Base-by-base conservation (phyloP, 305 asterid species). In the Fraxinus angustifolia region DNA sequence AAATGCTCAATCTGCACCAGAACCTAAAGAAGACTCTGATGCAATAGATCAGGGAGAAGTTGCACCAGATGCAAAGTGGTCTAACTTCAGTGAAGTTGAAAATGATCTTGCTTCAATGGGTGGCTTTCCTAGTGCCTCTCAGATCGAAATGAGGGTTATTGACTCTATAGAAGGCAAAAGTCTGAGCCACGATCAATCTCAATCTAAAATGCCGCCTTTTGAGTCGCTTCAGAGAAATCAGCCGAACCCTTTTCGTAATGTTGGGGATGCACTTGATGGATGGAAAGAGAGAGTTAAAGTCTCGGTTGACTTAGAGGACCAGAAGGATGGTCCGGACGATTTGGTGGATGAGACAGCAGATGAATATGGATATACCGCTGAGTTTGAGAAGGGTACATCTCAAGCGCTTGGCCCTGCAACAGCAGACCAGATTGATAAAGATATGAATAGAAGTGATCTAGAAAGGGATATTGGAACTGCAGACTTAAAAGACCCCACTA, bases 321-420 rank as follows among this genome's bases (percentile, higher is more conserved):
- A 84, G 72, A 53, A 62, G 12, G 91, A 87, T 80, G 87, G 84
- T 33, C 73, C 80, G 0, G 90, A 88, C 82, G 94, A 90, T 85
- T 16, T 90, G 88, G 84, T 83, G 86, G 94, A 93, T 70, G 96
- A 91, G 75, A 84, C 91, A 86, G 96, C 97, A 12, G 89, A 89
- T 81, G 99, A 94, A 85, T 96, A 93, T 84, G 97, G 97, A 17
- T 96, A 88, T 90, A 90, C 98, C 67, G 95, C 94, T 42, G 94
- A 92, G 83, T 91, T 93, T 68, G 88, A 92, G 86, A 89, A 92
- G 75, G 98, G 99, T 73, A 87, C 98, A 7, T 91, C 97, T 70
- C 99, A 96, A 88, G 98, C 99, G 16, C 95, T 96, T 60, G 99
- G 99, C 23, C 99, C 97, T 2, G 99, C 99, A 40, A 92, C 94